Evolutionary conservation across 1,284 basidiomycete species (phyloP), one percentile per base, ranked within the genome.

Genomic region (Rhodotorula sp.): DNA sequence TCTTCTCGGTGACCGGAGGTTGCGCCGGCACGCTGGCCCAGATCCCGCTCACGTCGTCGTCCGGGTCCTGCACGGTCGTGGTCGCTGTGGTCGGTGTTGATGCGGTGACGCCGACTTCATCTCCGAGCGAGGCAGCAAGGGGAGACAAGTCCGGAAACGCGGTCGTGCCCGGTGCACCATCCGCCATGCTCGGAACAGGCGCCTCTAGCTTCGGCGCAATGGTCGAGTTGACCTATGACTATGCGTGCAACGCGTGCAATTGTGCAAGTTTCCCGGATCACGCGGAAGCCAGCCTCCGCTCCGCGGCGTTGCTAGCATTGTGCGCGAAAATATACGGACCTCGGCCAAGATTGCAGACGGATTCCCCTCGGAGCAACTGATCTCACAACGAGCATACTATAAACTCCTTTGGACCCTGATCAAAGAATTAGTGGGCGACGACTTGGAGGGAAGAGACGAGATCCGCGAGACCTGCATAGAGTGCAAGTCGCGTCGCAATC

Each of bases 81-180:
- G 28, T 55, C n/a, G 50, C 12, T 62, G 60, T 23, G 15, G 60
- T 45, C 10, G 26, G 28, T 14, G 15, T 31, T n/a, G 31, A 5
- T 5, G 19, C 21, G 34, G 28, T 18, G 31, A 38, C 26, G 23
- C n/a, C 38, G 60, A 48, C 16, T 5, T 14, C 50, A n/a, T 52
- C 50, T 28, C 31, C 14, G 47, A 62, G 55, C 47, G 60, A 49
- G 7, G 18, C 47, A 19, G 60, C 60, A 16, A 67, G 66, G 3
- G 60, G n/a, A 12, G 66, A 62, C n/a, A 67, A 34, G 48, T 67
- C 66, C 1, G 66, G 66, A 47, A 67, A 67, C 18, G 45, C 21
- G 16, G 43, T 31, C 7, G 31, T n/a, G 2, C 16, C n/a, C 1
- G 55, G 19, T 5, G 54, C 19, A 18, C 5, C 47, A 15, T 10